Evolutionary conservation across 2,329 filamentous ascomycete species (phyloP).

Genomic region (Sporothrix schenckii): DNA sequence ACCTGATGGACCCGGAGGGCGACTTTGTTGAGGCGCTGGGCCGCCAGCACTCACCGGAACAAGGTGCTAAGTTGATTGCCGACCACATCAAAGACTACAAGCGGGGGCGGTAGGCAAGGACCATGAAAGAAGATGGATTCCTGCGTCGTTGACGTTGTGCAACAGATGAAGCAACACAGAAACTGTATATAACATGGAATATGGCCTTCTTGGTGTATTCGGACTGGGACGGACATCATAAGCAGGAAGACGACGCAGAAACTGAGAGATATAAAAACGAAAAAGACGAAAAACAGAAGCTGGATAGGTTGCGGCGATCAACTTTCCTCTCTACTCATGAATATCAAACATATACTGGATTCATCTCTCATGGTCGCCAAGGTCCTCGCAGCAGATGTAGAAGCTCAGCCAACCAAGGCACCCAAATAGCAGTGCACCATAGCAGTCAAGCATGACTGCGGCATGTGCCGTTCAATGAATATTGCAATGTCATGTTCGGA

Average conservation of each 20-base stretch:
- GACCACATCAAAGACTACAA: slow-evolving; percentile 75
- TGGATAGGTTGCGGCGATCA: slow-evolving; percentile 16
- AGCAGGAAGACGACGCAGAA: neutral
- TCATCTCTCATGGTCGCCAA: neutral
- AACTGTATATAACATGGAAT: slow-evolving; percentile 2
- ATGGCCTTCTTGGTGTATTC: slow-evolving; percentile 19
- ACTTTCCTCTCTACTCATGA: slow-evolving; percentile 25
- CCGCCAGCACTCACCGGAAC: slow-evolving; percentile 86
- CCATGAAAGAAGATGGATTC: neutral
- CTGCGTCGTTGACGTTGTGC: neutral
- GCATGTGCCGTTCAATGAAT: slow-evolving; percentile 8
- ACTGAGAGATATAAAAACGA: neutral
- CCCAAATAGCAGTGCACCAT: too few species aligned
- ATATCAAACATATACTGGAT: neutral
- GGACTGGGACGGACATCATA: slow-evolving; percentile 1
- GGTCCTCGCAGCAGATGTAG: neutral
- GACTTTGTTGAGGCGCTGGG: slow-evolving; percentile 98
- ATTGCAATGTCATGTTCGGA: neutral
- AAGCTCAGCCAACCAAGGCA: neutral
- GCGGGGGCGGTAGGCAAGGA: neutral
- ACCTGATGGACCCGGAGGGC: slow-evolving; percentile 97
- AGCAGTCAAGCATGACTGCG: neutral
- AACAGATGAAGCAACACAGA: neutral
- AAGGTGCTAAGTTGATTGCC: slow-evolving; percentile 79
- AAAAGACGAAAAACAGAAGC: neutral